A percentile compares a stretch with the other conserved stretches of the same genome.
Conservation (phyloP, 2,329 filamentous ascomycete genomes). For the Diaporthe ampelina region DNA sequence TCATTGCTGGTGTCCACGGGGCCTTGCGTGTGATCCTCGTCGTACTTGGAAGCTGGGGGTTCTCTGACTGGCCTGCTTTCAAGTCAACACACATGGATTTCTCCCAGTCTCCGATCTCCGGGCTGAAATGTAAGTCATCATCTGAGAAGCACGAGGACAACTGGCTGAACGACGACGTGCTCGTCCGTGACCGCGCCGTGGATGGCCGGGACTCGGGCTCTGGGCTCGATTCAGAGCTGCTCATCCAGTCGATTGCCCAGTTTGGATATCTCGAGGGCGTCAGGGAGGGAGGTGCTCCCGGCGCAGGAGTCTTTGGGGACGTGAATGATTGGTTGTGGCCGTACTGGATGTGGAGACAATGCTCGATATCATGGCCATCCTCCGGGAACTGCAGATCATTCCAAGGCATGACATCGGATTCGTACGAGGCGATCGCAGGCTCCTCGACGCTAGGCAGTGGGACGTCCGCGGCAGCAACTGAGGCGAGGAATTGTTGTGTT, state of each 20-base stretch:
- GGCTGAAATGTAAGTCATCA: constrained; percentile 67
- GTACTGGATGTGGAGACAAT: constrained; percentile 45
- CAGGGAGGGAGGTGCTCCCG: constrained; percentile 59
- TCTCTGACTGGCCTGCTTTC: constrained; percentile 26
- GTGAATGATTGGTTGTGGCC: constrained; percentile 61
- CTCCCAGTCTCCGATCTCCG: constrained; percentile 59
- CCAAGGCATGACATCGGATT: constrained; percentile 49
- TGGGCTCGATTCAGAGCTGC: constrained; percentile 70
- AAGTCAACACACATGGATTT: constrained; percentile 41
- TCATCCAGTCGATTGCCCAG: constrained; percentile 71
- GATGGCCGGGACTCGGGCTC: constrained; percentile 72
- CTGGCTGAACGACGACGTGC: constrained; percentile 69
- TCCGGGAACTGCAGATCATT: constrained; percentile 56
- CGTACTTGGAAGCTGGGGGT: constrained; percentile 30
- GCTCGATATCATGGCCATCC: constrained; percentile 42
- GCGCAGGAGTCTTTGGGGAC: constrained; percentile 72
- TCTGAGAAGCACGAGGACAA: constrained; percentile 68
- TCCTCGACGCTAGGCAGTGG: constrained; percentile 76
- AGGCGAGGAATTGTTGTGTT: constrained; percentile 76
- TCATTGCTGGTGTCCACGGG: constrained; percentile 76
- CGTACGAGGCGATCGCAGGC: constrained; percentile 54
- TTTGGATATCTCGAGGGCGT: constrained; percentile 66
- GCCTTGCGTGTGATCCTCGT: constrained; percentile 59
- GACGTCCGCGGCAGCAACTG: constrained; percentile 74
- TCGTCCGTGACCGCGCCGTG: constrained; percentile 71